These are phyloP conservation scores for Vitis amurensis DNA, from an alignment of 164 flowering plant genomes.

Conservation along the genomic window DNA sequence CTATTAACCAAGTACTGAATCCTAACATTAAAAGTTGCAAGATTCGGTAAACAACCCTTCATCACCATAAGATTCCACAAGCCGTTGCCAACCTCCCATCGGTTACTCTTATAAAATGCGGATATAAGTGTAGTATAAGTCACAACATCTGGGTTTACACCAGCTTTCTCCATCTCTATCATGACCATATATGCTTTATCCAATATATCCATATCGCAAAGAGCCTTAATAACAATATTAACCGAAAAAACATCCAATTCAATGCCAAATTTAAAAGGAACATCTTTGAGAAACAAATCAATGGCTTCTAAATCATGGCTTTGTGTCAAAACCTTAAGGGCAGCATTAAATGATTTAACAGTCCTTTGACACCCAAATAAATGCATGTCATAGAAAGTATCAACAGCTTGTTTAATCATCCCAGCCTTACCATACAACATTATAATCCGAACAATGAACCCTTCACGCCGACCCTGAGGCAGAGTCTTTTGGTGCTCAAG, in stretches of 20 bases:
- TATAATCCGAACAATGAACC: slow-evolving; percentile 68
- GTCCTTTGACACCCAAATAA: slow-evolving; percentile 59
- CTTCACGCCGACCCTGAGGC: slow-evolving; percentile 73
- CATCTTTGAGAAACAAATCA: slow-evolving; percentile 39
- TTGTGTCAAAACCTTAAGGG: slow-evolving; percentile 52
- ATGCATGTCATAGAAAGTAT: slow-evolving; percentile 64
- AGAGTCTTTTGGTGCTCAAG: slow-evolving; percentile 72
- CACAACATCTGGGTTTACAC: slow-evolving; percentile 62
- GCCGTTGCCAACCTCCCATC: slow-evolving; percentile 55
- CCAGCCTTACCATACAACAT: slow-evolving; percentile 74
- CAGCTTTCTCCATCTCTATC: slow-evolving; percentile 61
- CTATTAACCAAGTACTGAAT: slow-evolving; percentile 57
- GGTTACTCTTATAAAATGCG: slow-evolving; percentile 44
- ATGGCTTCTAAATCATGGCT: slow-evolving; percentile 41
- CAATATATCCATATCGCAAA: slow-evolving; percentile 58
- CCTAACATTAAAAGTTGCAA: slow-evolving; percentile 75
- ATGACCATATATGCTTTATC: slow-evolving; percentile 54
- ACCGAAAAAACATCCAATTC: slow-evolving; percentile 45
- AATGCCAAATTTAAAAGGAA: slow-evolving; percentile 34
- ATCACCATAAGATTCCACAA: slow-evolving; percentile 78
- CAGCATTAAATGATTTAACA: slow-evolving; percentile 76
- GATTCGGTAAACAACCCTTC: slow-evolving; percentile 58
- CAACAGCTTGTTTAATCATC: slow-evolving; percentile 61
- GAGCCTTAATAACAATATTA: slow-evolving; percentile 59
- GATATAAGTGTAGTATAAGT: slow-evolving; percentile 73